A percentile compares a stretch with the other conserved stretches of the same genome.
phyloP scores from a whole-genome alignment of 2,329 filamentous ascomycete genomes.

The Cladosporium sp. region DNA sequence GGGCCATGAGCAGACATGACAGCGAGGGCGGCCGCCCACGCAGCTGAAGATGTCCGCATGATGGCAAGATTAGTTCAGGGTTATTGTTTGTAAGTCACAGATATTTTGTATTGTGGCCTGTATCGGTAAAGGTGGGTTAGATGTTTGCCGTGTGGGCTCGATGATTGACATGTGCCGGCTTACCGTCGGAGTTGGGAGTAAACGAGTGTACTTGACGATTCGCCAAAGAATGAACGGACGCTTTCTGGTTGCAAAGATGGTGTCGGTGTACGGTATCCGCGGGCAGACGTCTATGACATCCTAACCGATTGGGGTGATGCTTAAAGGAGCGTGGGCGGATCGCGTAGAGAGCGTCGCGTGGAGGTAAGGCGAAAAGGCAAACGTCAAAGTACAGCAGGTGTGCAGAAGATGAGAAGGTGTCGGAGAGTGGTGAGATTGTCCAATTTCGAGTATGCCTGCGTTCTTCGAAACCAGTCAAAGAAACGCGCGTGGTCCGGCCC shows the following conservation, averaged over 20 bases:
- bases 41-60: constrained; percentile 42
- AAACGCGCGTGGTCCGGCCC: constrained; percentile 13
- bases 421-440: constrained; percentile 8
- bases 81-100: constrained; percentile 15
- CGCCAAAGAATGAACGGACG: constrained; percentile 24
- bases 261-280: constrained; percentile 12
- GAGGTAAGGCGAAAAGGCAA: constrained; percentile 7
- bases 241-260: constrained; percentile 22
- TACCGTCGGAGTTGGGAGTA: constrained; percentile 37
- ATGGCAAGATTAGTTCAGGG: constrained; percentile 23
- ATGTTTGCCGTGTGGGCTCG: constrained; percentile 15
- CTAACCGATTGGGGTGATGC: constrained; percentile 18
- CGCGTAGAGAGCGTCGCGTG: constrained; percentile 21
- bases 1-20: constrained; percentile 42
- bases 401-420: constrained; percentile 6
- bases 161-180: constrained; percentile 15
- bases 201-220: constrained; percentile 51
- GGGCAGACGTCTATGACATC: constrained; percentile 23
- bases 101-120: constrained; percentile 17
- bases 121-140: constrained; percentile 10
- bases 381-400: constrained; percentile 8
- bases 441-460: constrained; percentile 12
- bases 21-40: constrained; percentile 44
- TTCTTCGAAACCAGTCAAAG: constrained; percentile 15
- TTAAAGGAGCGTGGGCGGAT: constrained; percentile 29